A percentile compares a stretch with the other conserved stretches of the same genome.
phyloP scores from a whole-genome alignment of 768 basidiomycete species.

The Podaxis mareebaensis region DNA sequence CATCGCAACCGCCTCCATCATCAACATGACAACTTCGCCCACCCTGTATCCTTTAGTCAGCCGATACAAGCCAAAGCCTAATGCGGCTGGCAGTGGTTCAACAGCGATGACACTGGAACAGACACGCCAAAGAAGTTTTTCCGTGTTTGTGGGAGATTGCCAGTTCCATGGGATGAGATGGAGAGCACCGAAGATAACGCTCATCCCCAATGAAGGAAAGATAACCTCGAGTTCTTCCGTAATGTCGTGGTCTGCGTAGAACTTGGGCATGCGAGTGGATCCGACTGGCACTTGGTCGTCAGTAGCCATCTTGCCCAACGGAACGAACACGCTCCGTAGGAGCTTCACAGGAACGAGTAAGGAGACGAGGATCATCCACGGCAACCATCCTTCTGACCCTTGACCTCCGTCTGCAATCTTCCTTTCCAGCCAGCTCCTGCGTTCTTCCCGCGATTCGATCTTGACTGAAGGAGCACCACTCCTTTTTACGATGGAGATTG shows the following conservation, averaged over 20 bases:
- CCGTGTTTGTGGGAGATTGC: neutral
- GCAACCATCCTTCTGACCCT: neutral
- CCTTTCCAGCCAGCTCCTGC: neutral
- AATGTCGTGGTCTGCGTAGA: neutral
- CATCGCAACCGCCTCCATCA: slow-evolving; percentile 4
- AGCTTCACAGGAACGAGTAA: slow-evolving; percentile 1
- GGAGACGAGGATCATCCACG: slow-evolving; percentile 3
- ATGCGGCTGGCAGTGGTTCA: neutral
- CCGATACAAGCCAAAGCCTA: neutral
- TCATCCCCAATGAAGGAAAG: neutral
- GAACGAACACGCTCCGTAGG: neutral
- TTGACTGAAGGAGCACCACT: neutral
- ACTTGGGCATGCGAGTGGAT: neutral
- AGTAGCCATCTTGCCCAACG: neutral
- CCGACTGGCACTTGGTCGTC: neutral
- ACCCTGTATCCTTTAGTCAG: neutral
- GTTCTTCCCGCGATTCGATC: neutral
- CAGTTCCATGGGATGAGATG: neutral
- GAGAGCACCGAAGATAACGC: neutral
- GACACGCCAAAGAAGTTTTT: neutral
- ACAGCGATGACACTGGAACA: neutral
- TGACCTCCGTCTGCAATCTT: neutral
- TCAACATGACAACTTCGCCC: neutral
- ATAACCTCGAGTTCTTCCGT: neutral
- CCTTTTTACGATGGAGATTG: neutral